These are phyloP conservation scores for Saraca asoca DNA, from an alignment of 331 rosid genomes.

Conservation along the genomic window DNA sequence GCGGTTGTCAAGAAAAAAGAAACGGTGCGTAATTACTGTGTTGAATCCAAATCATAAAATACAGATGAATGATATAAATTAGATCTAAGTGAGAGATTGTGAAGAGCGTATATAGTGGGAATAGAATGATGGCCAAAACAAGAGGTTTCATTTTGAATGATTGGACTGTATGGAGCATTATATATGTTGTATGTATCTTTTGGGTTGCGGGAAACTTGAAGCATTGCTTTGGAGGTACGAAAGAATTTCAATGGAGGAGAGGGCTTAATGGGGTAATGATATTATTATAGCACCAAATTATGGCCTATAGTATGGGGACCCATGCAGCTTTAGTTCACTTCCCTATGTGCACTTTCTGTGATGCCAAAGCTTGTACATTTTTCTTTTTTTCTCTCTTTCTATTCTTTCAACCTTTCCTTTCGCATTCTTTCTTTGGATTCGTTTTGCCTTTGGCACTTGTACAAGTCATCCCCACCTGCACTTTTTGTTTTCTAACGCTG, in stretches of 20 bases:
- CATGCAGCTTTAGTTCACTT: slow-evolving; percentile 37
- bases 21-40: too few relatives aligned
- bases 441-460: slow-evolving; percentile 51
- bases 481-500: slow-evolving; percentile 10
- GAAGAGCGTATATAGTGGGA: slow-evolving; percentile 17
- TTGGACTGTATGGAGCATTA: slow-evolving; percentile 26
- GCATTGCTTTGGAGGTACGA: slow-evolving; percentile 66
- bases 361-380: slow-evolving; percentile 29
- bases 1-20: too few relatives aligned
- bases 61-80: too few relatives aligned
- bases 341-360: slow-evolving; percentile 37
- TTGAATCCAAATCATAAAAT: too few relatives aligned
- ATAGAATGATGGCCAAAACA: slow-evolving; percentile 43
- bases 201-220: slow-evolving; percentile 28
- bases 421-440: slow-evolving; percentile 53
- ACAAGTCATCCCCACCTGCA: slow-evolving; percentile 24
- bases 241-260: slow-evolving; percentile 33
- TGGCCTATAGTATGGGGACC: slow-evolving; percentile 39
- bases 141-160: slow-evolving; percentile 30
- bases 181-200: slow-evolving; percentile 14
- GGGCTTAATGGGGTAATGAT: slow-evolving; percentile 2
- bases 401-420: not conserved
- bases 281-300: slow-evolving; percentile 24
- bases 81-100: not conserved
- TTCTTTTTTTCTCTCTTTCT: not conserved